phyloP scores from a whole-genome alignment of 2,329 filamentous ascomycete genomes.

The Nigrospora oryzae region DNA sequence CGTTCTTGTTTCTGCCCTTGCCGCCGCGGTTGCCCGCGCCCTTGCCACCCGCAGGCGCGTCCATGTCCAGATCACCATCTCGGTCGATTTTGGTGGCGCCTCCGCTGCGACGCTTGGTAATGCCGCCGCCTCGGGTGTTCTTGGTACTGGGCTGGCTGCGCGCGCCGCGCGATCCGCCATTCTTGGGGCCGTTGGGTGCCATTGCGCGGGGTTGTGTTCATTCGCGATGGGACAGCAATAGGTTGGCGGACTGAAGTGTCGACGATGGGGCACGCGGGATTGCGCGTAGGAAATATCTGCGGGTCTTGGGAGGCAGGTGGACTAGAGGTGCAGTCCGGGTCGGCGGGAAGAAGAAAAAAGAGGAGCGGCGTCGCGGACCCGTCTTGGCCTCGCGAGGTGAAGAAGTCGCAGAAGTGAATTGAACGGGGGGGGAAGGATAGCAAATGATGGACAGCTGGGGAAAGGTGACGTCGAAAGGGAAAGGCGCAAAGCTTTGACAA shows the following conservation, averaged over 20 bases:
- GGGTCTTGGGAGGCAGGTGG: no score
- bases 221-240: no score
- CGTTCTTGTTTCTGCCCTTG: constrained; percentile 15
- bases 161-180: constrained; percentile 11
- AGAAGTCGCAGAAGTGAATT: no score
- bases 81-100: constrained; percentile 32
- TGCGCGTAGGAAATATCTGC: no score
- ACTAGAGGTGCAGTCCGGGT: no score
- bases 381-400: no score
- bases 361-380: no score
- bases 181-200: constrained; percentile 11
- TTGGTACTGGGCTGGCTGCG: constrained; percentile 9
- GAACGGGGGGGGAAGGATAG: neutral
- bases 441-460: neutral
- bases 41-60: constrained; percentile 25
- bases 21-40: constrained; percentile 15
- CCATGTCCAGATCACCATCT: constrained; percentile 56
- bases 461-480: neutral
- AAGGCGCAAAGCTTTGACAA: no score
- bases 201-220: constrained; percentile 8
- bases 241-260: neutral
- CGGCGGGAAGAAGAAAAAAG: no score
- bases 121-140: constrained; percentile 31
- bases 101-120: constrained; percentile 38
- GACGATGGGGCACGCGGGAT: no score